Evolutionary conservation across 257 asterid genomes (phyloP).

Genomic region (Ehretia macrophylla): DNA sequence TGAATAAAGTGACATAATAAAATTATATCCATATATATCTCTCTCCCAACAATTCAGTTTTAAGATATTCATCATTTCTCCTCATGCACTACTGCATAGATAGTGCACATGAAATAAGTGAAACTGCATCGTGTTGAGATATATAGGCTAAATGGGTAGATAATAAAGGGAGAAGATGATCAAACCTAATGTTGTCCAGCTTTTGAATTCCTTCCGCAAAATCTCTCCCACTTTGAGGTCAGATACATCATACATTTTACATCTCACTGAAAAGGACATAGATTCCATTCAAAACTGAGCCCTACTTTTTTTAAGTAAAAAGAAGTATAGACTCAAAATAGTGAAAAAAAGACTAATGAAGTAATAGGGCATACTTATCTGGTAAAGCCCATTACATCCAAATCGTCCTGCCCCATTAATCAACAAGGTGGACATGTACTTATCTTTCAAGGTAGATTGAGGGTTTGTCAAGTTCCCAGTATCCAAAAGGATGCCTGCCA

Average conservation of each 20-base stretch:
- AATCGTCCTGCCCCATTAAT: conserved; percentile 82
- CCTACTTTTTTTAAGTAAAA: no score
- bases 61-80: no score
- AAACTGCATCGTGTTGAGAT: neutral
- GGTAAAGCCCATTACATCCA: conserved; percentile 75
- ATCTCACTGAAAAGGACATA: conserved; percentile 45
- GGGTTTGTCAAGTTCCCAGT: conserved; percentile 61
- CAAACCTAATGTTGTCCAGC: conserved; percentile 52
- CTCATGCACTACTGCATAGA: no score
- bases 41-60: no score
- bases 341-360: neutral
- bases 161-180: conserved; percentile 11
- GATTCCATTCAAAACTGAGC: neutral
- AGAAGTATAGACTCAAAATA: conserved; percentile 10
- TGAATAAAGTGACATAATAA: no score
- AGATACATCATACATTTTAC: conserved; percentile 39
- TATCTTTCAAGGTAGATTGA: conserved; percentile 56
- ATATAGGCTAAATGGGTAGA: conserved; percentile 1
- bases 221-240: conserved; percentile 52
- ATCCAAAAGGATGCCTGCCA: conserved; percentile 79
- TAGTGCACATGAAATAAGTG: no score
- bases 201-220: conserved; percentile 56
- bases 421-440: conserved; percentile 74
- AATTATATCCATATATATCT: no score
- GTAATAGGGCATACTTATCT: conserved; percentile 46